Conservation (phyloP, 2,329 filamentous ascomycete species). For the Hymenoscyphus scutula region DNA sequence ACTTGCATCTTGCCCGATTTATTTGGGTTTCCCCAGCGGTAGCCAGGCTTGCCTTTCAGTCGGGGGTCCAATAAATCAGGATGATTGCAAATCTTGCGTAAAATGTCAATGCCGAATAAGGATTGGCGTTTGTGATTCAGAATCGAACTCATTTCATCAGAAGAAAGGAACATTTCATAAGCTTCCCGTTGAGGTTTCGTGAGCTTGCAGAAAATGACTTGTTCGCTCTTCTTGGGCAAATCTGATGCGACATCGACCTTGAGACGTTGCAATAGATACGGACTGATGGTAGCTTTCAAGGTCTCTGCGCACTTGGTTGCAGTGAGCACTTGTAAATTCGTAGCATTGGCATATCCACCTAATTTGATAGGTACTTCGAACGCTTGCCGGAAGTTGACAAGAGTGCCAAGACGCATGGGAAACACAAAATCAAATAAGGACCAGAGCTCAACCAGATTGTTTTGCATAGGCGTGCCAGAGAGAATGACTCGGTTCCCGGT, state of each 20-base stretch:
- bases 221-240: slow-evolving; percentile 91
- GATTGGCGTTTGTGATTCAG: slow-evolving; percentile 72
- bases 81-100: slow-evolving; percentile 97
- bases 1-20: slow-evolving; percentile 97
- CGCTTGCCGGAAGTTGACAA: slow-evolving; percentile 85
- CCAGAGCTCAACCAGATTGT: slow-evolving; percentile 93
- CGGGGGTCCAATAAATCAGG: slow-evolving; percentile 76
- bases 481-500: slow-evolving; percentile 90
- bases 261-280: slow-evolving; percentile 86
- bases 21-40: slow-evolving; percentile 72
- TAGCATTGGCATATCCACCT: slow-evolving; percentile 93
- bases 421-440: slow-evolving; percentile 97
- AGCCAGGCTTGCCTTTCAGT: slow-evolving; percentile 56
- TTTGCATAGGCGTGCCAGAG: slow-evolving; percentile 96
- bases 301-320: slow-evolving; percentile 93
- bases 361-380: slow-evolving; percentile 93
- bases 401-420: slow-evolving; percentile 88
- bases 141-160: slow-evolving; percentile 83
- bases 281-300: slow-evolving; percentile 88
- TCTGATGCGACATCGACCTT: slow-evolving; percentile 94
- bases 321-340: slow-evolving; percentile 89
- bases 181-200: slow-evolving; percentile 74
- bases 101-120: slow-evolving; percentile 83
- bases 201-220: slow-evolving; percentile 93
- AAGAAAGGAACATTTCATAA: slow-evolving; percentile 78